Conservation (phyloP, 192 early-diverging fungal genomes). For the Coemansia sp. region DNA sequence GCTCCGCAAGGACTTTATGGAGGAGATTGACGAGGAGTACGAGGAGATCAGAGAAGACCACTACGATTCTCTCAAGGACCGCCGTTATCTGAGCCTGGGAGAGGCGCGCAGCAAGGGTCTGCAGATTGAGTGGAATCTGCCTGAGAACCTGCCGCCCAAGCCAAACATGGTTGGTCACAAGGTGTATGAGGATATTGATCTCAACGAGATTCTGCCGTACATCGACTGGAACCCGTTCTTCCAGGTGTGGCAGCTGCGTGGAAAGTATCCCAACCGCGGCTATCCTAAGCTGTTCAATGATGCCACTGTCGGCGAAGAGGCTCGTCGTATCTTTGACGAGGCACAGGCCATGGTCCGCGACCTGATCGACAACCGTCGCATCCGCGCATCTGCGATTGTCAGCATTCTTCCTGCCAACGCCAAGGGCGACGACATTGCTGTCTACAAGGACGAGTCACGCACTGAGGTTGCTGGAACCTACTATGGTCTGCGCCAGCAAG, state of each 20-base stretch:
- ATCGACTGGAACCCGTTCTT: constrained; percentile 99
- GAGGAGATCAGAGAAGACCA: constrained; percentile 92
- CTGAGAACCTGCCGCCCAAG: constrained; percentile 67
- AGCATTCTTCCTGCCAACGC: constrained; percentile 88
- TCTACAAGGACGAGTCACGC: constrained; percentile 78
- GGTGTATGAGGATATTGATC: constrained; percentile 73
- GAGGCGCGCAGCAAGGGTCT: constrained; percentile 66
- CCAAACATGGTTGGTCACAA: constrained; percentile 83
- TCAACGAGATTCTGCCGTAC: constrained; percentile 72
- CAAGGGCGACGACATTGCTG: constrained; percentile 84
- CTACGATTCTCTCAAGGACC: constrained; percentile 87
- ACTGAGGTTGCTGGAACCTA: constrained; percentile 69
- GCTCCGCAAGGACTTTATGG: constrained; percentile 79
- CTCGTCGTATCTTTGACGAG: constrained; percentile 85
- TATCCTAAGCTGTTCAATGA: constrained; percentile 98
- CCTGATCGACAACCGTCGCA: constrained; percentile 72
- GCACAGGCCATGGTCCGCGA: constrained; percentile 77
- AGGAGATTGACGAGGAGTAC: constrained; percentile 90
- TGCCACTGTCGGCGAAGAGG: constrained; percentile 88
- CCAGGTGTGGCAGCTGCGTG: constrained; percentile 96
- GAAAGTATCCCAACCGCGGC: constrained; percentile 95
- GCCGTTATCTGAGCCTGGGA: constrained; percentile 69
- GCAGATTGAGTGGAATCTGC: constrained; percentile 69
- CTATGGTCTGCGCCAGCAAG: constrained; percentile 86
- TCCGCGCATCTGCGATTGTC: constrained; percentile 77